Base-by-base conservation (phyloP, 768 basidiomycete species). In the Boletus subparvulus region DNA sequence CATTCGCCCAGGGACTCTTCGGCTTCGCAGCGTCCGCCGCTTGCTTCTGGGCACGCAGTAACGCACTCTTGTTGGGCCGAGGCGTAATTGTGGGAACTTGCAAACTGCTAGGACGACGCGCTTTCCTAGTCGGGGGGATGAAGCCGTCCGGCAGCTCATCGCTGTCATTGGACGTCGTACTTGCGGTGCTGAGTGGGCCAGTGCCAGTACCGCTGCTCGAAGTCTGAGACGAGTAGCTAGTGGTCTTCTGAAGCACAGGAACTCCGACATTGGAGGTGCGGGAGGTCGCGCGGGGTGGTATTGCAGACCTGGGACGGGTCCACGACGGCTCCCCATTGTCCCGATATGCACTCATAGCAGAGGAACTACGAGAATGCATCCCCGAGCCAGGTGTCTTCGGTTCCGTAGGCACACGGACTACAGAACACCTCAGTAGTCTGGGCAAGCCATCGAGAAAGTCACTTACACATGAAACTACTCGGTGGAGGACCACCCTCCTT, bases 1-100 rank as follows among this genome's bases (percentile, higher is more conserved):
- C 70, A 30, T 71, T 69, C 40, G 70, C 69, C 69, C 69, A 71
- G 16, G 50, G 69, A 30, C 69, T 71, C 61, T 67, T 73, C 6
- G 70, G 69, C 35, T 69, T 73, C 19, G 69, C 61, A 28, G 69
- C 65, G 0, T 71, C 71, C 17, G 43, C 49, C 4, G 62, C 86
- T 73, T 82, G 77, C 75, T 91, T 91, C 58, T 85, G 86, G 12
- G 78, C 82, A 24, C 90, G 78, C 52, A 93, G 69, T 7, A 83
- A 73, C 3, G 92, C 90, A 62, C 86, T 91, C 69, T 80, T 84
- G 71, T 94, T 94, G 58, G 77, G 81, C 52, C 88, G 78, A 9
- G 91, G 92, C 10, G 71, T 69, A 56, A 92, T 88, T 5, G 78
- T 76, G 2, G 91, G 89, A 2, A 78, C 76, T 49, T 74, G 75